Evolutionary conservation across 129 eudicot species (phyloP).

Genomic region (Centaurea solstitialis): DNA sequence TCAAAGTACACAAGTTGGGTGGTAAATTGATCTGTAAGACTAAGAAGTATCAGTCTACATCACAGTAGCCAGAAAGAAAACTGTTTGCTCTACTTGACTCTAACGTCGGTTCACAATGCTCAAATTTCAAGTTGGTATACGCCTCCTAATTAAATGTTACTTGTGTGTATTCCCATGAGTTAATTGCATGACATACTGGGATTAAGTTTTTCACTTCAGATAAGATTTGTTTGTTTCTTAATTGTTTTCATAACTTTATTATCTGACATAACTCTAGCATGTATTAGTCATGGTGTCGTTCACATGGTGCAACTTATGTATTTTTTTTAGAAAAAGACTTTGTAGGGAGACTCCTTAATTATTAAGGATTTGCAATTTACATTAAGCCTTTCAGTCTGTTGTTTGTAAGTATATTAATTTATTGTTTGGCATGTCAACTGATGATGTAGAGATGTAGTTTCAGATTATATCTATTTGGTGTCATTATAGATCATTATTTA

Average conservation of each 20-base stretch:
- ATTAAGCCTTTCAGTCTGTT: not conserved
- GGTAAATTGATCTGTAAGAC: too few species aligned
- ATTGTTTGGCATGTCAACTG: not conserved
- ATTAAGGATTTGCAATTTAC: not conserved
- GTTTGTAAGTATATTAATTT: not conserved
- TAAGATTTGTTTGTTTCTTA: not conserved
- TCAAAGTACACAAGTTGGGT: too few species aligned
- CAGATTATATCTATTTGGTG: not conserved
- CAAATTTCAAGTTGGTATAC: too few species aligned
- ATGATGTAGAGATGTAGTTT: not conserved
- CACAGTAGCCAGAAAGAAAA: not conserved
- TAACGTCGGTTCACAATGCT: not conserved
- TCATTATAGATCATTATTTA: not conserved
- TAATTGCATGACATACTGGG: not conserved
- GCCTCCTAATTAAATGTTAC: not conserved
- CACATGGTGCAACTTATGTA: too few species aligned
- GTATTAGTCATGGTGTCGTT: not conserved
- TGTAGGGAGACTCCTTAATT: not conserved
- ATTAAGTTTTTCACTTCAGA: not conserved
- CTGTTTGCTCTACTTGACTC: not conserved
- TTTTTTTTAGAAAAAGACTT: too few species aligned
- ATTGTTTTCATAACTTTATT: not conserved
- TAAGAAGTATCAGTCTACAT: not conserved
- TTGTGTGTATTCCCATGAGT: not conserved
- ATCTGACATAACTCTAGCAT: not conserved